phyloP scores from a whole-genome alignment of 2,329 filamentous ascomycete genomes.

The Trichophyton rubrum region DNA sequence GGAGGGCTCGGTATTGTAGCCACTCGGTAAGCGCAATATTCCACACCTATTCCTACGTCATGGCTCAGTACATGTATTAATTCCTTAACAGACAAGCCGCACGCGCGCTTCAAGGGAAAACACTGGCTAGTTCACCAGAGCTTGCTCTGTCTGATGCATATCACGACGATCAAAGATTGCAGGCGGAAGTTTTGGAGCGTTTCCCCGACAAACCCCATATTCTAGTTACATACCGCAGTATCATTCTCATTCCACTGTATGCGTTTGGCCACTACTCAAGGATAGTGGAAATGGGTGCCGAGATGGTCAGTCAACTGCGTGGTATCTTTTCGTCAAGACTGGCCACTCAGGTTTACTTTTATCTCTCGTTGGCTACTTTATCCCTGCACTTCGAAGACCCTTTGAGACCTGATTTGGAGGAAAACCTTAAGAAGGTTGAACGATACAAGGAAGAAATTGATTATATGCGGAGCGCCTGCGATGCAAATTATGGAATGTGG shows the following conservation, averaged over 20 bases:
- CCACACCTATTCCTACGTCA: neutral
- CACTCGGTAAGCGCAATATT: slow-evolving; percentile 26
- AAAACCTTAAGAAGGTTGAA: slow-evolving; percentile 37
- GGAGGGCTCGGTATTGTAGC: slow-evolving; percentile 46
- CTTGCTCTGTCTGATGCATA: slow-evolving; percentile 42
- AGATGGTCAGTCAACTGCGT: slow-evolving; percentile 30
- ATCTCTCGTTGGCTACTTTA: slow-evolving; percentile 33
- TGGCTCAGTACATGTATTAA: neutral
- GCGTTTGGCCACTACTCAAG: slow-evolving; percentile 35
- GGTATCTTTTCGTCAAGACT: slow-evolving; percentile 37
- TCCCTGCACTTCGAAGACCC: slow-evolving; percentile 34
- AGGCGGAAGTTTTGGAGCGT: slow-evolving; percentile 36
- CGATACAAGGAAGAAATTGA: slow-evolving; percentile 43
- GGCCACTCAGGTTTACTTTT: slow-evolving; percentile 34
- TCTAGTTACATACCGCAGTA: slow-evolving; percentile 44
- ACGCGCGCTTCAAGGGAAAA: slow-evolving; percentile 51
- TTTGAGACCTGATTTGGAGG: slow-evolving; percentile 31
- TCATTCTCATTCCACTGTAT: slow-evolving; percentile 36
- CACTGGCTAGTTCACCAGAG: slow-evolving; percentile 34
- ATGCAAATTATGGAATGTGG: slow-evolving; percentile 50
- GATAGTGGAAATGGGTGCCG: slow-evolving; percentile 31
- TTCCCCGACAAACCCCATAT: slow-evolving; percentile 26
- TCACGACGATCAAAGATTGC: slow-evolving; percentile 41
- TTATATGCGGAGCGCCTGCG: slow-evolving; percentile 40
- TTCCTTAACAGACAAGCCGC: slow-evolving; percentile 36